A percentile compares a stretch with the other conserved stretches of the same genome.
phyloP scores from a whole-genome alignment of 2,329 filamentous ascomycete genomes.

The Colletotrichum australisinense region DNA sequence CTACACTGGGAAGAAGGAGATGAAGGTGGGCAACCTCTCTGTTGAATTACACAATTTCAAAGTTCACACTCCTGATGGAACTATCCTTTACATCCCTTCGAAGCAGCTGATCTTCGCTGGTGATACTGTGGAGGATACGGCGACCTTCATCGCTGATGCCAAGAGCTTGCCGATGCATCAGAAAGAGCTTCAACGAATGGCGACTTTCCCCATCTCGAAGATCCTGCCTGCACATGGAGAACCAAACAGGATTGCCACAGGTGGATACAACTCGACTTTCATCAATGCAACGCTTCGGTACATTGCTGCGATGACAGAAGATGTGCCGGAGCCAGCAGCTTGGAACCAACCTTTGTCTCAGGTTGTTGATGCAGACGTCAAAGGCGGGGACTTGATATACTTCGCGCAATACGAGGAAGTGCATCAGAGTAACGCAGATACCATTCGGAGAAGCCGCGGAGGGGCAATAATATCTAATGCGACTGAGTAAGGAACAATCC shows the following conservation, averaged over 20 bases:
- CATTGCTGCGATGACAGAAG: slow-evolving; percentile 29
- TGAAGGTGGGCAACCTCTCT: slow-evolving; percentile 24
- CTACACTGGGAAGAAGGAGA: slow-evolving; percentile 8
- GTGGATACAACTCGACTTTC: slow-evolving; percentile 32
- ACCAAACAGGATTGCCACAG: slow-evolving; percentile 16
- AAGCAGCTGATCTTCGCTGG: slow-evolving; percentile 30
- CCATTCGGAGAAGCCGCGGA: slow-evolving; percentile 17
- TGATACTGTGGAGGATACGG: slow-evolving; percentile 31
- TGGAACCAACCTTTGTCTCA: slow-evolving; percentile 28
- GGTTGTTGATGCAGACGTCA: slow-evolving; percentile 25
- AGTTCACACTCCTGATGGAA: slow-evolving; percentile 28
- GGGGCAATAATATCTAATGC: background rate
- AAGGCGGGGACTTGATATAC: slow-evolving; percentile 29
- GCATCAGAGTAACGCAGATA: slow-evolving; percentile 25
- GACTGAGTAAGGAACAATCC: background rate
- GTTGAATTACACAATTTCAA: slow-evolving; percentile 33
- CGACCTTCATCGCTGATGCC: slow-evolving; percentile 30
- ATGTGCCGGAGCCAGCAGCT: slow-evolving; percentile 24
- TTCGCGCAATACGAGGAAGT: slow-evolving; percentile 33
- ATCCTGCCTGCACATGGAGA: slow-evolving; percentile 31
- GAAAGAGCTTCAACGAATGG: slow-evolving; percentile 27
- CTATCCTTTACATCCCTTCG: slow-evolving; percentile 27
- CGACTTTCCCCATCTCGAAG: slow-evolving; percentile 20
- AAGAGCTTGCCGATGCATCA: slow-evolving; percentile 15
- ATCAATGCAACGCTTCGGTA: slow-evolving; percentile 29